Evolutionary conservation across 805 yeast species (phyloP).

Genomic region (Ogataea kodamae): DNA sequence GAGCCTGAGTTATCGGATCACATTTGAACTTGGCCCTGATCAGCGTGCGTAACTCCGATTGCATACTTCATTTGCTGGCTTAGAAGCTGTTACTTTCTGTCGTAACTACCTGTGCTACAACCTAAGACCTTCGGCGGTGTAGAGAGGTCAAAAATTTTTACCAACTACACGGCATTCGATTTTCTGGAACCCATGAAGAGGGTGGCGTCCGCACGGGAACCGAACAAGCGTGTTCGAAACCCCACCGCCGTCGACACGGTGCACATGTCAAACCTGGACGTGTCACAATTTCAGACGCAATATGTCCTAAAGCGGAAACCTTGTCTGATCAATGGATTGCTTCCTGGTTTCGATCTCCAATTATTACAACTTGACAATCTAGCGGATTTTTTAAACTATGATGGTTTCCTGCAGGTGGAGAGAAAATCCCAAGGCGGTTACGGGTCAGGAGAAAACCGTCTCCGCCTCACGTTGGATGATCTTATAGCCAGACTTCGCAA

Average conservation of each 20-base stretch:
- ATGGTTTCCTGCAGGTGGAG: constrained; percentile 49
- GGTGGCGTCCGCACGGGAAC: too few relatives aligned
- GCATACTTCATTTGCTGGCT: too few relatives aligned
- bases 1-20: too few relatives aligned
- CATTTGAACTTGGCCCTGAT: too few relatives aligned
- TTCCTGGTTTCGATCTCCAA: constrained; percentile 34
- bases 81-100: too few relatives aligned
- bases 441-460: constrained; percentile 59
- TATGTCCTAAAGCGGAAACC: constrained; percentile 47
- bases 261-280: too few relatives aligned
- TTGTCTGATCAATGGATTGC: constrained; percentile 41
- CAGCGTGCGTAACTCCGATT: too few relatives aligned
- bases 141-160: constrained; percentile 3
- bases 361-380: constrained; percentile 37
- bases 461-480: constrained; percentile 47
- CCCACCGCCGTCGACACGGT: too few relatives aligned
- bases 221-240: too few relatives aligned
- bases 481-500: constrained; percentile 40
- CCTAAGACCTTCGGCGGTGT: too few relatives aligned
- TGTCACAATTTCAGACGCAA: constrained; percentile 34
- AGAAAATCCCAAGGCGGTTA: constrained; percentile 57
- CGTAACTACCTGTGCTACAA: too few relatives aligned
- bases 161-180: background rate
- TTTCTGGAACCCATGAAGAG: too few relatives aligned
- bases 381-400: constrained; percentile 32